Percentiles rank a stretch among this genome's conserved stretches.
phyloP scores from a whole-genome alignment of 2,329 filamentous ascomycete species.

The Nigrograna mackinnonii region DNA sequence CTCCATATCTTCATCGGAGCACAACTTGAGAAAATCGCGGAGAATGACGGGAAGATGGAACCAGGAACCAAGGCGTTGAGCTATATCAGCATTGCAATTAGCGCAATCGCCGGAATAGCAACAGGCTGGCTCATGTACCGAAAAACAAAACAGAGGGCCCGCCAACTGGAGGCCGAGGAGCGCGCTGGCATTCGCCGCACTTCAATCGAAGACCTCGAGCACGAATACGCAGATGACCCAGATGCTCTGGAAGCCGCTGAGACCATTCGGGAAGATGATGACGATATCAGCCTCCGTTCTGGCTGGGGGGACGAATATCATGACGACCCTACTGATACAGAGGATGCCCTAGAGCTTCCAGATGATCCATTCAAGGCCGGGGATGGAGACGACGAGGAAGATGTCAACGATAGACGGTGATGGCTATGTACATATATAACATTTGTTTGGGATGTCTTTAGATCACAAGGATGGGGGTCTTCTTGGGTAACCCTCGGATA shows the following conservation, averaged over 20 bases:
- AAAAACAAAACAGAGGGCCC: slow-evolving; percentile 55
- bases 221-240: slow-evolving; percentile 50
- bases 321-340: slow-evolving; percentile 46
- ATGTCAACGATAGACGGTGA: too few species aligned
- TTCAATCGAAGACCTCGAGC: slow-evolving; percentile 39
- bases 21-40: slow-evolving; percentile 79
- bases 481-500: too few species aligned
- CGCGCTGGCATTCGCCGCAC: slow-evolving; percentile 35
- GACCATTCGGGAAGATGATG: slow-evolving; percentile 52
- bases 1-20: slow-evolving; percentile 92
- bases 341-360: slow-evolving; percentile 43
- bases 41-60: slow-evolving; percentile 82
- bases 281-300: slow-evolving; percentile 55
- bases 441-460: too few species aligned
- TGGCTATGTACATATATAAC: too few species aligned
- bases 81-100: slow-evolving; percentile 77
- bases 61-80: slow-evolving; percentile 77
- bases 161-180: slow-evolving; percentile 52
- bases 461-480: too few species aligned
- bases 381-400: slow-evolving; percentile 42
- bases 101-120: slow-evolving; percentile 69
- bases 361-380: slow-evolving; percentile 50
- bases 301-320: slow-evolving; percentile 49
- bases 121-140: slow-evolving; percentile 88
- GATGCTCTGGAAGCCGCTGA: slow-evolving; percentile 44